Base-by-base conservation (phyloP, 2,329 filamentous ascomycete genomes). In the Colletotrichum sp. region DNA sequence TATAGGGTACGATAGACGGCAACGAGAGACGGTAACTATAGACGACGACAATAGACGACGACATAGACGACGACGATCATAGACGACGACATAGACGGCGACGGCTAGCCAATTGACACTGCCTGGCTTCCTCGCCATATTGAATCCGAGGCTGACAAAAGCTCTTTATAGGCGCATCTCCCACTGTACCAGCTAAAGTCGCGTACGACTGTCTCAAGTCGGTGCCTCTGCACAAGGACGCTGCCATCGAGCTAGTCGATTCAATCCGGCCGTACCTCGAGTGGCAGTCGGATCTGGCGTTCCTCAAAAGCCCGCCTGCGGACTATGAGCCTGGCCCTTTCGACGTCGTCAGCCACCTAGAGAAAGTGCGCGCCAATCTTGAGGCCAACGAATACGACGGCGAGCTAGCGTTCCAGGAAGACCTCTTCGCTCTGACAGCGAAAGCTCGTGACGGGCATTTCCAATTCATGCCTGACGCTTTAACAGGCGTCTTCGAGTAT, bases 301-400 rank as follows among this genome's bases (percentile, higher is more conserved):
- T 85, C 77, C 83, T 90, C 39, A 88, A 88, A 76, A 82, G 88
- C 65, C 90, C 90, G 3, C 90, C 90, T 1, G 71, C 83, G 13
- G 84, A 83, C 13, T 92, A 91, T 80, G 82, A 83, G 66, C 86
- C 89, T 70, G 86, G 88, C 1, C 25, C 81, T 32, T 83, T 85
- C 57, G 84, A 87, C 77, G 79, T 87, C 60, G 84, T 82, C 75
- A 82, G 76, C 6, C 82, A 80, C 15, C 80, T 87, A 8, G 82
- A 79, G 28, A 73, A 80, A 57, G 76, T 87, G 30, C 82, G 80
- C 69, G 77, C 76, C 16, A 81, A 82, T 19, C 78, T 86, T 22
- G 72, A 71, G 36, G 81, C 81, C 2, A 80, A 83, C 76, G 79
- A 80, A 71, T 87, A 87, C 70, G 44, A 79, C 11, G 83, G 81